phyloP scores from a whole-genome alignment of 345 rosid species.

The Durio zibethinus region DNA sequence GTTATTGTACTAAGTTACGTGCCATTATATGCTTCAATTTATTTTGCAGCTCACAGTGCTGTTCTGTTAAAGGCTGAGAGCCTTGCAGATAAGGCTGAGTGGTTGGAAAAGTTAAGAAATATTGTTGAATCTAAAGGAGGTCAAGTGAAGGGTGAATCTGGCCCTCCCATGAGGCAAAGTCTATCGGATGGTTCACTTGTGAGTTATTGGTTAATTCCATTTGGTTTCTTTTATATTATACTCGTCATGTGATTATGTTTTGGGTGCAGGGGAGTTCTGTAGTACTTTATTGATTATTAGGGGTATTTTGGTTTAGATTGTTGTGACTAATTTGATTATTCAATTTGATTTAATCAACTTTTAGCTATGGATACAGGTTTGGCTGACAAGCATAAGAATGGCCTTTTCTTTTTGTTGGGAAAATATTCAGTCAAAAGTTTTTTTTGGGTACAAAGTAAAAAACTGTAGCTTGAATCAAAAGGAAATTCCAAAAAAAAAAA shows the following conservation, averaged over 20 bases:
- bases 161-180: conserved; percentile 72
- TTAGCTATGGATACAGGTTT: neutral
- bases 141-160: conserved; percentile 54
- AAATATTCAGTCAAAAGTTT: neutral
- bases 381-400: neutral
- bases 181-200: conserved; percentile 98
- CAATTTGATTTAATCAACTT: neutral
- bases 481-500: neutral
- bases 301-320: neutral
- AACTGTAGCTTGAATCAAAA: neutral
- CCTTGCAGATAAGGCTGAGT: conserved; percentile 76
- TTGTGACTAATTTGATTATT: neutral
- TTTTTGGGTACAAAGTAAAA: neutral
- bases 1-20: conserved; percentile 4
- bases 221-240: neutral
- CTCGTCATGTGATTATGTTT: neutral
- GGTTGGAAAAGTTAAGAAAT: conserved; percentile 78
- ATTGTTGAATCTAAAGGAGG: conserved; percentile 67
- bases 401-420: neutral
- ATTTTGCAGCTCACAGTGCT: conserved; percentile 81
- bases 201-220: conserved; percentile 32
- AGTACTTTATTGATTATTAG: neutral
- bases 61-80: conserved; percentile 87
- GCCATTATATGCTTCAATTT: conserved; percentile 8
- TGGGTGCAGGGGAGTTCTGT: neutral